phyloP scores from a whole-genome alignment of 2,329 filamentous ascomycete genomes.

The Verticillium albo-atrum region DNA sequence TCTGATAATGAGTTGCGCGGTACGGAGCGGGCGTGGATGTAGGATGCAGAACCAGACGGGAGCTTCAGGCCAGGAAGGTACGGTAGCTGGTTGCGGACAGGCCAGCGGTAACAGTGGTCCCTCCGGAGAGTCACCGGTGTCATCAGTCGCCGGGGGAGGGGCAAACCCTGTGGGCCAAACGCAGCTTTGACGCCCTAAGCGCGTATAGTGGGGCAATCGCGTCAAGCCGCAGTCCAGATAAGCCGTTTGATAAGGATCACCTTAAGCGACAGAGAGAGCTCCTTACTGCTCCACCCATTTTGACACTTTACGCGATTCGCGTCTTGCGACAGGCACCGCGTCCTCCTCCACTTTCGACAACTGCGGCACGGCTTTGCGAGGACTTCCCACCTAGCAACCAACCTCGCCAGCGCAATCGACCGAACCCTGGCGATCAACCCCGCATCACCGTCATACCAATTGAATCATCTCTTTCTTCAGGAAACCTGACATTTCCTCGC shows the following conservation, averaged over 20 bases:
- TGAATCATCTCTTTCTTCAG: neutral
- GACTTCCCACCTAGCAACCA: neutral
- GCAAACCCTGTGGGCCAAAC: neutral
- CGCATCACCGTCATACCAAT: neutral
- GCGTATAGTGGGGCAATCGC: neutral
- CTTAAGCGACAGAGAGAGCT: neutral
- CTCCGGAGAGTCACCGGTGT: neutral
- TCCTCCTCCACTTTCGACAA: neutral
- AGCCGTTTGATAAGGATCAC: neutral
- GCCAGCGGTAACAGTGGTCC: neutral
- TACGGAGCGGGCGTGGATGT: neutral
- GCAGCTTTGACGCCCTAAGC: neutral
- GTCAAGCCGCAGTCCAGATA: neutral
- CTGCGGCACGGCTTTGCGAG: neutral
- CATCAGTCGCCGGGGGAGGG: neutral
- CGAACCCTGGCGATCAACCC: neutral
- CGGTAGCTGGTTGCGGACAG: neutral
- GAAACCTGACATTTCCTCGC: neutral
- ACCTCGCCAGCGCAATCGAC: neutral
- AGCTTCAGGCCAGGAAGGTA: neutral
- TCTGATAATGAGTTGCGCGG: neutral
- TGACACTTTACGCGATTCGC: constrained; percentile 4
- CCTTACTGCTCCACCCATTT: neutral
- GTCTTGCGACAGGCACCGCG: neutral
- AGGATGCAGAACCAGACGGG: neutral